Base-by-base conservation (phyloP, 106 monocot genomes). In the Phalaenopsis aphrodite region DNA sequence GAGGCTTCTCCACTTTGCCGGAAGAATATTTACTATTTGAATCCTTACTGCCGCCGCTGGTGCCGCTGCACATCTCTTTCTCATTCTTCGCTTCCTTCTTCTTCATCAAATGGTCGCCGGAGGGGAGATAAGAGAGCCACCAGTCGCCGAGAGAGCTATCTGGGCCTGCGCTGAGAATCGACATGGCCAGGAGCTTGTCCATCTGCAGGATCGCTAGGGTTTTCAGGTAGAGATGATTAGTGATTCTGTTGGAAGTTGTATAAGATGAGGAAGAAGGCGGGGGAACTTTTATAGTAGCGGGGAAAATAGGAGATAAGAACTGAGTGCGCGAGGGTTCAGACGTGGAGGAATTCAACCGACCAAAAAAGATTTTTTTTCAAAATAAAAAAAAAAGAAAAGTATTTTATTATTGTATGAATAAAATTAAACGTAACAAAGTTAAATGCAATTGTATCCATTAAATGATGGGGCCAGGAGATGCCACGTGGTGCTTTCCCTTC, bases 181-280 rank as follows among this genome's bases (percentile, higher is more conserved):
- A 84, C 80, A 84, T 80, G 15, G 84, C 84, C 65, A 84, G 56
- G 47, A 80, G 75, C 84, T 84, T 84, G 17, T 84, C 84, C 84
- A 84, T 84, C 36, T 15, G 30, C 24, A 56, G 37, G 37, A 30
- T 61, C 21, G 24, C 23, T 43, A 47, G 47, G 75, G 47, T 45
- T 21, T 41, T 42, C 4, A 18, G 21, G 17, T 8, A 24, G n/a
- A 45, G 47, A 75, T 4, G 75, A 47, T 24, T 38, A 41, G 73
- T 2, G 41, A 16, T 42, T 73, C n/a, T 5, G 1, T 45, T 2
- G 24, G 18, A 42, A 74, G 73, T 15, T 41, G 73, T 19, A 5
- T n/a, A 24, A 21, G 45, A 55, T 0, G 43, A 45, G 43, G 45
- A 43, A 45, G 74, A 4, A 45, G 74, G 43, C 18, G 18, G 41